Evolutionary conservation across 768 basidiomycete genomes (phyloP).

Genomic region (Roridomyces roridus): DNA sequence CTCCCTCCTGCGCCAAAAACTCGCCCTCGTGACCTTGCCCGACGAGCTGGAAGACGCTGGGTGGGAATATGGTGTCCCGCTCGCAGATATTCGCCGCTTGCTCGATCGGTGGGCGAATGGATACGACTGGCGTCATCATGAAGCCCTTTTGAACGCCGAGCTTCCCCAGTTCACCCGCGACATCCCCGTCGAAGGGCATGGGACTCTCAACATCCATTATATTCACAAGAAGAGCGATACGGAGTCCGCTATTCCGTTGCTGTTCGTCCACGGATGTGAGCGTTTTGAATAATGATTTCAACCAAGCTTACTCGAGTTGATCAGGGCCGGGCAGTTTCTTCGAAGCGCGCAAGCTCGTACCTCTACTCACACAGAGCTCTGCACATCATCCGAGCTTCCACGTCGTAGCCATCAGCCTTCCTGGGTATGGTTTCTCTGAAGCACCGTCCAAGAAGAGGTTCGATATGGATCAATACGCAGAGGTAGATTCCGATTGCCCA

Average conservation of each 20-base stretch:
- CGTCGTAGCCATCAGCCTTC: conserved; percentile 64
- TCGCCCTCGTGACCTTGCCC: conserved; percentile 27
- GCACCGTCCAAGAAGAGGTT: conserved; percentile 60
- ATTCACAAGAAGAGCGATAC: conserved; percentile 45
- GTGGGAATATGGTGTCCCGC: conserved; percentile 60
- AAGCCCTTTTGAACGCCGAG: conserved; percentile 43
- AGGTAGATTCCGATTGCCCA: conserved; percentile 43
- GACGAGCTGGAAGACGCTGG: conserved; percentile 49
- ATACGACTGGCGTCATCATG: conserved; percentile 42
- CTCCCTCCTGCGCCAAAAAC: neutral
- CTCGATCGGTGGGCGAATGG: conserved; percentile 52
- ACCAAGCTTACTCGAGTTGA: neutral
- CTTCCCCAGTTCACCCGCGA: conserved; percentile 52
- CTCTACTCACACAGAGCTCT: conserved; percentile 51
- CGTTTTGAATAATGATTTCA: neutral
- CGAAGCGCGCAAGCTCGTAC: conserved; percentile 63
- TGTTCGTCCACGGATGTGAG: conserved; percentile 52
- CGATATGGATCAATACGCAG: conserved; percentile 51
- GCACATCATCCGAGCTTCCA: conserved; percentile 60
- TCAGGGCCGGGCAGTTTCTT: conserved; percentile 66
- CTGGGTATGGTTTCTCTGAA: conserved; percentile 68
- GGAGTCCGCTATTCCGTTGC: conserved; percentile 33
- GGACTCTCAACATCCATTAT: conserved; percentile 49
- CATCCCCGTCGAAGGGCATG: conserved; percentile 44
- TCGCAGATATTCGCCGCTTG: conserved; percentile 54